Evolutionary conservation across 495 filamentous ascomycete genomes (phyloP), one percentile per base, ranked within the genome.

Genomic region (Aspergillus leporis): DNA sequence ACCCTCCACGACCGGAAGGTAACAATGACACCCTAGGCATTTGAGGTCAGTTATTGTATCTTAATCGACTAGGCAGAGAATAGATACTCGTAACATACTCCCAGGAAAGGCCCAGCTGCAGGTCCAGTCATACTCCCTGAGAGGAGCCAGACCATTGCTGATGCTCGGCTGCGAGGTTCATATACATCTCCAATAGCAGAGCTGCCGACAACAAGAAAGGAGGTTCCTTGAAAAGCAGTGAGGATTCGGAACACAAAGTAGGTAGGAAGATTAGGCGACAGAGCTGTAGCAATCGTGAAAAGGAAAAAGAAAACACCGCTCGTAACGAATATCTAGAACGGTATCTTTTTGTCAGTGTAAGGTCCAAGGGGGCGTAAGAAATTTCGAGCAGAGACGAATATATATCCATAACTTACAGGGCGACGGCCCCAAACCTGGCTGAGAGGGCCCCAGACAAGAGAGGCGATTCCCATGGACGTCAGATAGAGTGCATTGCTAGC

Each of bases 181-280:
- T 85, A 87, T 36, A 88, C 80, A 63, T 88, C 85, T 25, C 84
- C 84, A 48, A 91, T 82, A 46, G 82, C 83, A 18, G 85, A 83
- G 9, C 82, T 83, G 5, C 87, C 87, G 46, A 89, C 78, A 2
- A 85, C 79, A 46, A 89, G 74, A 64, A 90, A 90, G 0, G 84
- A 81, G 0, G 88, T 91, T 18, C 88, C 87, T 74, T 89, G 84
- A 60, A 88, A 89, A 2, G 87, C 87, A 7, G 86, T 87, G 25
- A 90, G 73, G 51, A 86, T 74, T 0, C 88, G 83, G 67, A 91
- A 90, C 25, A 90, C 75, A 59, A 87, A 90, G 68, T 88, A 90
- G 3, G 83, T 71, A 0, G 78, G 79, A 5, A 90, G 74, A 62
- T 88, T 87, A 10, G 88, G 87, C 13, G 87, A 75, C 4, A 90